These are phyloP conservation scores for Pholiota conissans DNA, from an alignment of 768 basidiomycete species.

Conservation along the genomic window DNA sequence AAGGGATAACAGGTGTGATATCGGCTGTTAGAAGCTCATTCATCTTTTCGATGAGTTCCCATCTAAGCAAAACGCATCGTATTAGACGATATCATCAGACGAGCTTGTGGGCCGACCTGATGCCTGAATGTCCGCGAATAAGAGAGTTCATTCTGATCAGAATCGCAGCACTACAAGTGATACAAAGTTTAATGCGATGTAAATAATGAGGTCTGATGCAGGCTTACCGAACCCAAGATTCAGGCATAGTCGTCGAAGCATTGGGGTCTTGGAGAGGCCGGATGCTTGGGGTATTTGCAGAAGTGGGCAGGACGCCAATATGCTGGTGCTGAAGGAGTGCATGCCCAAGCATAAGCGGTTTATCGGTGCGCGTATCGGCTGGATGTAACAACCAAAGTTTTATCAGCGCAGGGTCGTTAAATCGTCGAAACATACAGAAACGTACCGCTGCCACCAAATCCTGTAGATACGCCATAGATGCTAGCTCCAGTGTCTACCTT, in stretches of 20 bases:
- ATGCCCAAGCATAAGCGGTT: constrained; percentile 60
- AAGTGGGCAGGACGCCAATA: constrained; percentile 62
- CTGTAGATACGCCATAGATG: constrained; percentile 82
- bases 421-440: constrained; percentile 7
- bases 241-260: constrained; percentile 74
- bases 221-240: constrained; percentile 75
- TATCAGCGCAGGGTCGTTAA: background rate
- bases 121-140: constrained; percentile 78
- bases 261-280: constrained; percentile 71
- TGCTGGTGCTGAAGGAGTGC: constrained; percentile 78
- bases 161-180: constrained; percentile 62
- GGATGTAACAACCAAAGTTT: constrained; percentile 5
- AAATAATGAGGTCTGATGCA: constrained; percentile 17
- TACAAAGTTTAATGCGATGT: constrained; percentile 35
- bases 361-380: constrained; percentile 76
- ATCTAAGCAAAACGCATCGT: constrained; percentile 29
- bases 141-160: constrained; percentile 81
- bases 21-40: constrained; percentile 59
- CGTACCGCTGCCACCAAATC: constrained; percentile 73
- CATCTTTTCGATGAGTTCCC: constrained; percentile 76
- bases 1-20: constrained; percentile 75
- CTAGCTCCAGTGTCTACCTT: constrained; percentile 70
- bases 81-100: background rate
- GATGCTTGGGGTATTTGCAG: constrained; percentile 40
- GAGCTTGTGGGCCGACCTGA: constrained; percentile 39